Conservation (phyloP, 208 protist species). For the Trypanosoma theileri region DNA sequence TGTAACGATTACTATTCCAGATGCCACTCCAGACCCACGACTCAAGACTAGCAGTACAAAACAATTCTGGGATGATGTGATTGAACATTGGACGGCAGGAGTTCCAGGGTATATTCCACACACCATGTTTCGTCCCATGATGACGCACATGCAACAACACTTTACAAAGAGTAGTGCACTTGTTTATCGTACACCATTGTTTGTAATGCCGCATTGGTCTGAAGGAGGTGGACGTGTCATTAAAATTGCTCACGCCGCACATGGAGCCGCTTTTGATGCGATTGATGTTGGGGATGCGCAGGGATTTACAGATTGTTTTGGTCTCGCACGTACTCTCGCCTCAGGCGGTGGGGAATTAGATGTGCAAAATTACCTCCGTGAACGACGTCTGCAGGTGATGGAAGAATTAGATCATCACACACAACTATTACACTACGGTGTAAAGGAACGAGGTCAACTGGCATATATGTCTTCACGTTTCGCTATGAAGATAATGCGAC, state of each 20-base stretch:
- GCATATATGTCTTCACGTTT: conserved; percentile 88
- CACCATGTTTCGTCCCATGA: conserved; percentile 91
- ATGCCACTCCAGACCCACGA: conserved; percentile 74
- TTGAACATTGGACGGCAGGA: conserved; percentile 86
- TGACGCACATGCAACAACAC: conserved; percentile 90
- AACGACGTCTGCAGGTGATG: conserved; percentile 88
- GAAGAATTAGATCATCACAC: conserved; percentile 88
- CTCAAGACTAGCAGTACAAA: conserved; percentile 84
- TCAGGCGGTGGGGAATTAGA: conserved; percentile 45
- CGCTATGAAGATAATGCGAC: conserved; percentile 89
- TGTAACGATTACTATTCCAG: conserved; percentile 86
- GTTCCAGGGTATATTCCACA: conserved; percentile 90
- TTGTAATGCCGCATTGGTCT: conserved; percentile 88
- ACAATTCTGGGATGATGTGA: conserved; percentile 91
- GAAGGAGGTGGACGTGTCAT: conserved; percentile 85
- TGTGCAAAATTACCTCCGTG: conserved; percentile 66
- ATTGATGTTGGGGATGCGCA: conserved; percentile 89
- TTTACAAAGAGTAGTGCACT: conserved; percentile 79
- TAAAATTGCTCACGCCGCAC: conserved; percentile 85
- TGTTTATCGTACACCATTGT: conserved; percentile 83
- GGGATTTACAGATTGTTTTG: conserved; percentile 91
- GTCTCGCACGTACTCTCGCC: conserved; percentile 74
- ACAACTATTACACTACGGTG: conserved; percentile 61
- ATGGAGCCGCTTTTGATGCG: conserved; percentile 86
- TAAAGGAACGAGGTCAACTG: conserved; percentile 88